Evolutionary conservation across 768 basidiomycete genomes (phyloP).

Genomic region (Trametes maxima): DNA sequence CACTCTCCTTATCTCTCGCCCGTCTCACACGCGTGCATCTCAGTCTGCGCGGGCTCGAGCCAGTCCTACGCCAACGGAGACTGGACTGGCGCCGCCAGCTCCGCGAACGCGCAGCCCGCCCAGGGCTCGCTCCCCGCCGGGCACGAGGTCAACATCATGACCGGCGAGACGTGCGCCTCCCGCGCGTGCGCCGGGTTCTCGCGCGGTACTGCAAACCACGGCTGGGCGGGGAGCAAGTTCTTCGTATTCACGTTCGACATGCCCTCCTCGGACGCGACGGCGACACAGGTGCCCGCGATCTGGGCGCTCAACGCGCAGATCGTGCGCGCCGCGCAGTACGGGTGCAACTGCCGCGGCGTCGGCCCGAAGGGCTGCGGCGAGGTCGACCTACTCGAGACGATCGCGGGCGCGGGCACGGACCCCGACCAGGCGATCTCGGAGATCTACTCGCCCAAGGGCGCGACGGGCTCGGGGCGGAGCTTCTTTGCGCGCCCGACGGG

Average conservation of each 20-base stretch:
- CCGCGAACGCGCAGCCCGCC: constrained; percentile 27
- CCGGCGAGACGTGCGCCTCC: constrained; percentile 23
- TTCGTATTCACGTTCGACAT: constrained; percentile 33
- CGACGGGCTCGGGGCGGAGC: constrained; percentile 30
- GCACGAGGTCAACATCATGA: constrained; percentile 32
- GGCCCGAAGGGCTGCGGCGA: constrained; percentile 32
- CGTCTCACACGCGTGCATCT: background rate
- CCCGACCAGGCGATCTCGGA: constrained; percentile 31
- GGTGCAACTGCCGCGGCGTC: constrained; percentile 37
- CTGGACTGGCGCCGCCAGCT: constrained; percentile 26
- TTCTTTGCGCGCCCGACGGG: constrained; percentile 30
- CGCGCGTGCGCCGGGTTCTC: constrained; percentile 31
- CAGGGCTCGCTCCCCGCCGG: constrained; percentile 16
- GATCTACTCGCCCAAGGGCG: constrained; percentile 36
- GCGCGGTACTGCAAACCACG: constrained; percentile 34
- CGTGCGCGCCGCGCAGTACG: constrained; percentile 34
- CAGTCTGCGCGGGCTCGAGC: constrained; percentile 33
- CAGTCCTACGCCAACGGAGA: constrained; percentile 34
- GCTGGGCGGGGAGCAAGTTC: constrained; percentile 32
- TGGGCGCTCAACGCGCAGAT: constrained; percentile 35
- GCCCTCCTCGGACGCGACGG: constrained; percentile 23
- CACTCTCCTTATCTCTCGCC: background rate
- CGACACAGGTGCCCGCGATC: constrained; percentile 30
- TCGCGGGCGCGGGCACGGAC: constrained; percentile 24
- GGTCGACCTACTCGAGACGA: constrained; percentile 34